A percentile compares a stretch with the other conserved stretches of the same genome.
Evolutionary conservation across 1,284 basidiomycete genomes (phyloP).

Genomic region (Melampsora larici-populina): DNA sequence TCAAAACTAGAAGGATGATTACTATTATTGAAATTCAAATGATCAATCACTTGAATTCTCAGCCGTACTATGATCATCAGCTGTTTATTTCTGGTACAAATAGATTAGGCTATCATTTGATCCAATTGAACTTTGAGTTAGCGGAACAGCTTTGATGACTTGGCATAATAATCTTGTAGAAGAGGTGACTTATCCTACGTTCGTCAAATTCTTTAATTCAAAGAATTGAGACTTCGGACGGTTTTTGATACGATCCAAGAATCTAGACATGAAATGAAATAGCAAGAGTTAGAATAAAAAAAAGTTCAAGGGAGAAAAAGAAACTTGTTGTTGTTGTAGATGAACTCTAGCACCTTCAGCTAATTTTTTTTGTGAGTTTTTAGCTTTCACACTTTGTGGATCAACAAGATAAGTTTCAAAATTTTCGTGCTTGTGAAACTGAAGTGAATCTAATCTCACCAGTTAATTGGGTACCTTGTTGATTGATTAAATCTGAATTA

Average conservation of each 20-base stretch:
- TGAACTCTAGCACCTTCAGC: slow-evolving; percentile 50
- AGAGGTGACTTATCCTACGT: no score
- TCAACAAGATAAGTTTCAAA: slow-evolving; percentile 58
- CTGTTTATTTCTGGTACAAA: no score
- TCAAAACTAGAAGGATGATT: slow-evolving; percentile 62
- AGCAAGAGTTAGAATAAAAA: slow-evolving; percentile 27
- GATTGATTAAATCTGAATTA: slow-evolving; percentile 50
- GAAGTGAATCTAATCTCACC: slow-evolving; percentile 51
- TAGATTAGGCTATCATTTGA: no score
- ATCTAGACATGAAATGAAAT: slow-evolving; percentile 57
- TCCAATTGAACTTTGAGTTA: no score
- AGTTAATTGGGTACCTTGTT: slow-evolving; percentile 9
- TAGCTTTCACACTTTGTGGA: slow-evolving; percentile 53
- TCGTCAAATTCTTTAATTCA: no score
- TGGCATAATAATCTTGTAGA: no score
- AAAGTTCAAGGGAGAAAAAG: no score
- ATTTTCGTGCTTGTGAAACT: slow-evolving; percentile 50
- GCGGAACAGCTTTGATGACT: no score
- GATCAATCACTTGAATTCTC: slow-evolving; percentile 19
- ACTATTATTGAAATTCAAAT: background rate
- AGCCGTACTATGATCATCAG: no score
- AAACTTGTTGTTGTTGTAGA: slow-evolving; percentile 62
- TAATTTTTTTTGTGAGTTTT: slow-evolving; percentile 51
- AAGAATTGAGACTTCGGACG: slow-evolving; percentile 85
- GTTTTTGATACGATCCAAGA: slow-evolving; percentile 78